Evolutionary conservation across 805 yeast genomes (phyloP).

Genomic region (Pichia cabralensis): DNA sequence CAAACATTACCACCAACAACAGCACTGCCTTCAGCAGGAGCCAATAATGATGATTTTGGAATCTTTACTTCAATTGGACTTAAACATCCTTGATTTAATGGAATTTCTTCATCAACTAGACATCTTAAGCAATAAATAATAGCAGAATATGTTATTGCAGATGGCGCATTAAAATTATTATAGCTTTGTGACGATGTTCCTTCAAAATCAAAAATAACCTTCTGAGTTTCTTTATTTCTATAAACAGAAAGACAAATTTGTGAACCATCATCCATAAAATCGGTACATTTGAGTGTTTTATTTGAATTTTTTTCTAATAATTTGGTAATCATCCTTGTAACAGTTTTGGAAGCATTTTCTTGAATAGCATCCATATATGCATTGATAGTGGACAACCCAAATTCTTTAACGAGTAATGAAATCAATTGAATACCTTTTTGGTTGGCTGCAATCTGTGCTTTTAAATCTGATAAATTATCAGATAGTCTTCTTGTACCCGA

Average conservation of each 20-base stretch:
- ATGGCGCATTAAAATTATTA: conserved; percentile 89
- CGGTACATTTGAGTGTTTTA: conserved; percentile 40
- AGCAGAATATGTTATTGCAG: conserved; percentile 82
- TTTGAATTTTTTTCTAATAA: conserved; percentile 34
- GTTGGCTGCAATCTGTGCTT: conserved; percentile 85
- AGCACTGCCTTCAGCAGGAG: conserved; percentile 80
- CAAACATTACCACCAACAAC: conserved; percentile 94
- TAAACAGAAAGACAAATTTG: conserved; percentile 43
- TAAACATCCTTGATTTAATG: conserved; percentile 89
- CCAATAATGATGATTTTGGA: conserved; percentile 53
- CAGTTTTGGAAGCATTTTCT: conserved; percentile 65
- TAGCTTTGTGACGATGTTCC: conserved; percentile 84
- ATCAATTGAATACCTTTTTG: conserved; percentile 71
- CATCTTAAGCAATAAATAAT: conserved; percentile 80
- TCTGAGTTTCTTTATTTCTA: conserved; percentile 34
- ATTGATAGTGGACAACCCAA: conserved; percentile 46
- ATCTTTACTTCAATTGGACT: conserved; percentile 61
- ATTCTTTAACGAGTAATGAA: conserved; percentile 49
- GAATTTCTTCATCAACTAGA: conserved; percentile 77
- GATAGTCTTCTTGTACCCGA: conserved; percentile 78
- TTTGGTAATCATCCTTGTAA: conserved; percentile 41
- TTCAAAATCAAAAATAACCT: conserved; percentile 70
- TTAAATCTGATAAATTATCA: conserved; percentile 77
- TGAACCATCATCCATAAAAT: conserved; percentile 78
- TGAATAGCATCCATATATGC: conserved; percentile 78